phyloP scores from a whole-genome alignment of 2,329 filamentous ascomycete species.

The Elsinoe ampelina region DNA sequence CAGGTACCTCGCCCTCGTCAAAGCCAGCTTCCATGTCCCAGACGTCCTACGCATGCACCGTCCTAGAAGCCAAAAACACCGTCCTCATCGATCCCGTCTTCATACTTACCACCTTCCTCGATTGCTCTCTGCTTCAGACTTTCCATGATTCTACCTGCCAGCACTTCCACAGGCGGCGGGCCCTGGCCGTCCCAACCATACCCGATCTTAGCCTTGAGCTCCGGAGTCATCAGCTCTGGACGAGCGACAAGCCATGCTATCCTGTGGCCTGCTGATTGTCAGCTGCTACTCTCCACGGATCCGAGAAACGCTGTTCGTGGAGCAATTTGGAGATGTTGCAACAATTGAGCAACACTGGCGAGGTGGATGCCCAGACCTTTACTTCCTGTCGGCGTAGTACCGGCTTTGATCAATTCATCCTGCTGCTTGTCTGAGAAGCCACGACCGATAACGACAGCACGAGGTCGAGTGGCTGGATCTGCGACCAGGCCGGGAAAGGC shows the following conservation, averaged over 20 bases:
- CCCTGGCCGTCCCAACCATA: not conserved
- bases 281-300: not conserved
- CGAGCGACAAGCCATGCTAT: slow-evolving; percentile 4
- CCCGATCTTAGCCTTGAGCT: not conserved
- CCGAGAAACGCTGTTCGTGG: not conserved
- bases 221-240: not conserved
- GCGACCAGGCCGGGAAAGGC: not conserved
- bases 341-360: too few species aligned
- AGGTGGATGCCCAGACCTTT: not conserved
- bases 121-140: not conserved
- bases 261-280: not conserved
- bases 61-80: slow-evolving; percentile 2
- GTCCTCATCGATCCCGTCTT: not conserved
- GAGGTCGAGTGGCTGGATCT: not conserved
- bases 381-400: not conserved
- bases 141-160: slow-evolving; percentile 6
- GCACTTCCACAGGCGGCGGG: slow-evolving; percentile 5
- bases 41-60: not conserved
- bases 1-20: not conserved
- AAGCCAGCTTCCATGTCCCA: not conserved
- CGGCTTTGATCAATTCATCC: not conserved
- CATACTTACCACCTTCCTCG: not conserved
- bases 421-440: slow-evolving; percentile 10
- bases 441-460: slow-evolving; percentile 7
- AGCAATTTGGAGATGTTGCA: not conserved